Conservation (phyloP, 306 rosid species). For the Prunus kanzakura region DNA sequence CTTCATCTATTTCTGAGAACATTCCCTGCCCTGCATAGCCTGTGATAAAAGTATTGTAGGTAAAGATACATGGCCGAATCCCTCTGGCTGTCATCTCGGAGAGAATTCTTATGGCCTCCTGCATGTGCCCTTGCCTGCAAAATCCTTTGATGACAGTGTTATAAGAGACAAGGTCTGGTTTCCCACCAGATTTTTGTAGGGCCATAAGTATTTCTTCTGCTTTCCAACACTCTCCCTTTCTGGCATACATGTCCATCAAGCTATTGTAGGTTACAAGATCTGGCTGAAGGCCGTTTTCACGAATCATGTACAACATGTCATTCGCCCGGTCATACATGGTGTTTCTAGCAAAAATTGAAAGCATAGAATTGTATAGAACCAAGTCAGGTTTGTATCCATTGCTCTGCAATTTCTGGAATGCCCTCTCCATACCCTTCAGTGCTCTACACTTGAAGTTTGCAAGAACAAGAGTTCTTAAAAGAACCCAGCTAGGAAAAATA, state of each 20-base stretch:
- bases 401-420: constrained; percentile 57
- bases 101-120: constrained; percentile 78
- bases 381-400: constrained; percentile 85
- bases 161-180: constrained; percentile 79
- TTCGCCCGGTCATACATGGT: constrained; percentile 59
- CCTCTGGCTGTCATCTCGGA: constrained; percentile 74
- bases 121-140: constrained; percentile 84
- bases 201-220: constrained; percentile 83
- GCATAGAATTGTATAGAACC: constrained; percentile 77
- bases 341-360: constrained; percentile 68
- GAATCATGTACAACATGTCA: constrained; percentile 61
- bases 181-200: constrained; percentile 54
- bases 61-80: constrained; percentile 74
- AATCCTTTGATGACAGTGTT: constrained; percentile 87
- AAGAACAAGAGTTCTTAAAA: constrained; percentile 72
- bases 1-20: constrained; percentile 79
- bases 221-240: constrained; percentile 83
- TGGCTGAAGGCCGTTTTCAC: constrained; percentile 62
- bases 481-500: constrained; percentile 82
- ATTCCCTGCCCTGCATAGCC: constrained; percentile 63
- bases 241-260: constrained; percentile 85
- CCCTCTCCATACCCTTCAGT: constrained; percentile 78
- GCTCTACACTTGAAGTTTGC: constrained; percentile 80
- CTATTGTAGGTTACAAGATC: constrained; percentile 75
- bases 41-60: constrained; percentile 87